phyloP scores from a whole-genome alignment of 1,284 basidiomycete species.

The Anthracocystis panici-leucophaei region DNA sequence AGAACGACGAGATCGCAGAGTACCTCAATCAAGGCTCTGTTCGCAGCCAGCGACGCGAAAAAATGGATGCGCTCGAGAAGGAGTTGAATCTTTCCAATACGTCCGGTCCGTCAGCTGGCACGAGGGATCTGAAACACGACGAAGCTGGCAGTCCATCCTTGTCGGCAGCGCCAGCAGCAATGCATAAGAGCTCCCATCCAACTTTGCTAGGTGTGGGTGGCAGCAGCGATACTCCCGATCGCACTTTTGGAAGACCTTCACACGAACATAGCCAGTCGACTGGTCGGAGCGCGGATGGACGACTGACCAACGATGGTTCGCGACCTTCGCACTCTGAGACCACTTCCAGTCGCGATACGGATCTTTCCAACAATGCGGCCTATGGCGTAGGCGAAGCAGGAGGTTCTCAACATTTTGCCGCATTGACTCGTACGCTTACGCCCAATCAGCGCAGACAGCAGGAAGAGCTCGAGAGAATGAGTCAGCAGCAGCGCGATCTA shows the following conservation, averaged over 20 bases:
- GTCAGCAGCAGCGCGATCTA: conserved; percentile 22
- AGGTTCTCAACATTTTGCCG: conserved; percentile 18
- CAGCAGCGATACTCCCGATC: conserved; percentile 19
- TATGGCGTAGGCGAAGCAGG: conserved; percentile 39
- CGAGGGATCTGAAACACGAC: conserved; percentile 3
- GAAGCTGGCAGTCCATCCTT: conserved; percentile 1
- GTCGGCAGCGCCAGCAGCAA: neutral
- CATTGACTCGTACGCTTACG: conserved; percentile 15
- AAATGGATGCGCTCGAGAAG: conserved; percentile 23
- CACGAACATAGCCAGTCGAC: conserved; percentile 12
- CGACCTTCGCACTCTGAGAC: conserved; percentile 28
- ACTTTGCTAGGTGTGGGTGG: conserved; percentile 1
- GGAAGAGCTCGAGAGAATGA: conserved; percentile 28
- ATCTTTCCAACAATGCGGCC: conserved; percentile 15
- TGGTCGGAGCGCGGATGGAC: conserved; percentile 12
- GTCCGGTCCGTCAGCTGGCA: conserved; percentile 8
- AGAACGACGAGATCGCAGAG: conserved; percentile 23
- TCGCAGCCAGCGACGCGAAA: conserved; percentile 9
- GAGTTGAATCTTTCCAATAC: conserved; percentile 18
- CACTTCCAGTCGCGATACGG: conserved; percentile 27
- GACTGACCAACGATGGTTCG: conserved; percentile 9
- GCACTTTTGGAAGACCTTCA: conserved; percentile 26
- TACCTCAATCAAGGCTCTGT: conserved; percentile 17
- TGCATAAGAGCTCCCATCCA: conserved; percentile 7
- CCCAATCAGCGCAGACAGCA: conserved; percentile 21